Base-by-base conservation (phyloP, 495 filamentous ascomycete genomes). In the Penicillium atrosanguineum region DNA sequence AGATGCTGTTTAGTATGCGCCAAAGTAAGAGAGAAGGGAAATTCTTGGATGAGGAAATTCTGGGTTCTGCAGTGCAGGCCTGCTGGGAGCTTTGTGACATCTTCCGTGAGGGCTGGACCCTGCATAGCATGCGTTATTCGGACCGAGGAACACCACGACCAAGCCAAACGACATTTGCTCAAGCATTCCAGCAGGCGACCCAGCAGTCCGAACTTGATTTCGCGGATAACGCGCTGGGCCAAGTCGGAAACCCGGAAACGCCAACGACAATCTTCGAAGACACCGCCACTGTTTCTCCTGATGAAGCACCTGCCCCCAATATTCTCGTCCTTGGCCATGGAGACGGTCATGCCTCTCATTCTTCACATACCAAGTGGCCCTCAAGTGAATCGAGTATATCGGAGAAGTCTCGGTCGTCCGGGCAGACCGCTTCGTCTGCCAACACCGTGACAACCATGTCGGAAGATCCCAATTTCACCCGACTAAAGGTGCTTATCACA, bases 1-100 rank as follows among this genome's bases (percentile, higher is more conserved):
- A 96, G 66, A 95, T 95, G 89, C 80, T 96, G 1, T 95, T 95
- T 69, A 95, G 87, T 67, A 79, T 96, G 18, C 87, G 91, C 4
- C 91, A 96, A 61, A 93, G 84, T 67, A 87, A 82, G 55, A 74
- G 83, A 29, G 88, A 93, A 57, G 83, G 83, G 37, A 90, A 85
- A 60, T 67, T 72, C 0, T 74, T 88, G 0, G 89, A 95, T 61
- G 89, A 92, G 63, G 90, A 94, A 60, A 75, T 95, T 7, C 78
- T 95, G 6, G 86, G 88, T 15, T 92, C 88, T 3, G 90, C 91
- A 0, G 87, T 96, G 3, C 91, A 95, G 62, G 88, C 91, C 6
- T 96, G 91, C 69, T 96, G 91, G 91, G 91, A 95, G 59, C 82
- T 96, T 23, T 95, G 90, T 67, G 91, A 96, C 72, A 84, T 96